Percentiles rank a stretch among this genome's conserved stretches.
Evolutionary conservation across 805 yeast genomes (phyloP).

Genomic region (Groenewaldozyma tartarivorans): DNA sequence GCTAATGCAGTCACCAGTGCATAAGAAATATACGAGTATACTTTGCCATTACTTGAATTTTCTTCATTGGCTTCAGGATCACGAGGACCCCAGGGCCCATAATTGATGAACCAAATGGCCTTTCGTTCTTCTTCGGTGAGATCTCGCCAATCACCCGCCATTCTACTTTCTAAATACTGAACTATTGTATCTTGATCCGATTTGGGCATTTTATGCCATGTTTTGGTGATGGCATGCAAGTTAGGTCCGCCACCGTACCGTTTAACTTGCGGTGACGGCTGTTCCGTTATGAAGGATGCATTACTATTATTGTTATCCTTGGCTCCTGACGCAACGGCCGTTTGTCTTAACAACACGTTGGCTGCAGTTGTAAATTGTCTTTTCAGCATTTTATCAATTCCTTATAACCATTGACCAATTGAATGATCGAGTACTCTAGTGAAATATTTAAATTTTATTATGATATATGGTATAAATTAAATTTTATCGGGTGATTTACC

Average conservation of each 20-base stretch:
- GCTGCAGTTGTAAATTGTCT: too few species aligned
- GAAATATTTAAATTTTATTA: too few species aligned
- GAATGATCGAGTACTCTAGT: too few species aligned
- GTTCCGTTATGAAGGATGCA: too few species aligned
- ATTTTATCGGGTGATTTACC: too few species aligned
- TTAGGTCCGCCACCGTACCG: constrained; percentile 16
- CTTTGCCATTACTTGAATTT: constrained; percentile 16
- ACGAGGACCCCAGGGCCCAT: constrained; percentile 31
- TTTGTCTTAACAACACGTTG: too few species aligned
- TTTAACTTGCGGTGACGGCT: too few species aligned
- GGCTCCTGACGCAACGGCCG: too few species aligned
- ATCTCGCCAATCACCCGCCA: constrained; percentile 28
- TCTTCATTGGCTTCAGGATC: constrained; percentile 7
- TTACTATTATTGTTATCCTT: too few species aligned
- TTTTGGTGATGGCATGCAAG: constrained; percentile 19
- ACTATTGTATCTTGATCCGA: constrained; percentile 30
- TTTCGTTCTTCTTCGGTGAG: constrained; percentile 24
- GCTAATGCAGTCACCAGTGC: constrained; percentile 13
- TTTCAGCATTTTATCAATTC: too few species aligned
- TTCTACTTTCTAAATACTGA: constrained; percentile 26
- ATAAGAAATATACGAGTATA: constrained; percentile 18
- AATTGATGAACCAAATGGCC: constrained; percentile 26
- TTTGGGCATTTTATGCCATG: constrained; percentile 28
- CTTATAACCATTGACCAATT: too few species aligned
- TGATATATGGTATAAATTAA: too few species aligned